phyloP scores from a whole-genome alignment of 345 rosid species.

The Citrus mangshanensis region DNA sequence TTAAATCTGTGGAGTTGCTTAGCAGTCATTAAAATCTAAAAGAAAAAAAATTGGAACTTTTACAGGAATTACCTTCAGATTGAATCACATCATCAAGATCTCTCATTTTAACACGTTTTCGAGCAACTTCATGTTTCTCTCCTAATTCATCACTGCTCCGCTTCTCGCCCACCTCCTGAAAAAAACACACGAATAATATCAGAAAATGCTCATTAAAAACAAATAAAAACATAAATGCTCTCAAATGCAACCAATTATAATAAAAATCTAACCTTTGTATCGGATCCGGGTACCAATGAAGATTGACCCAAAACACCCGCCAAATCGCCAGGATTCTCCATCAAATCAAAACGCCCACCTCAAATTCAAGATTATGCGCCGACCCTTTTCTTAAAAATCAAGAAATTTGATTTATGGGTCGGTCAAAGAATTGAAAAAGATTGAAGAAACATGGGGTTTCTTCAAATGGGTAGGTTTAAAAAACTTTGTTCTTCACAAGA shows the following conservation, averaged over 20 bases:
- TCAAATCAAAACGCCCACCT: constrained; percentile 22
- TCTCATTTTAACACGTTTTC: constrained; percentile 32
- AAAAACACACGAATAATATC: not conserved
- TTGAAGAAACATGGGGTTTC: not conserved
- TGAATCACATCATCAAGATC: constrained; percentile 23
- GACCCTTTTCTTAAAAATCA: not conserved
- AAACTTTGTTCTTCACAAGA: not conserved
- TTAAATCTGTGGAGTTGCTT: not conserved
- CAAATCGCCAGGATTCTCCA: constrained; percentile 35
- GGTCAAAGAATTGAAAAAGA: not conserved
- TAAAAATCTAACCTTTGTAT: constrained; percentile 27
- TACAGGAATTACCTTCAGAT: constrained; percentile 28
- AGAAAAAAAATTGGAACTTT: not conserved
- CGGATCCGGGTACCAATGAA: constrained; percentile 27
- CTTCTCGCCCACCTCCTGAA: not conserved
- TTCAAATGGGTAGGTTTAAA: not conserved
- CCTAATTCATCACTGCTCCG: constrained; percentile 1
- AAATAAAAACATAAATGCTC: not conserved
- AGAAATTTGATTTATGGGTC: not conserved
- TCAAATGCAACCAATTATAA: not conserved
- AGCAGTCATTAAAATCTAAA: not conserved
- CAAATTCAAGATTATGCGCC: constrained; percentile 21
- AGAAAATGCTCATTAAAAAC: not conserved
- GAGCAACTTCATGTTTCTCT: constrained; percentile 5
- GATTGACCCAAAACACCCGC: not conserved